These are phyloP conservation scores for Ormosia emarginata DNA, from an alignment of 306 rosid genomes.

Conservation along the genomic window DNA sequence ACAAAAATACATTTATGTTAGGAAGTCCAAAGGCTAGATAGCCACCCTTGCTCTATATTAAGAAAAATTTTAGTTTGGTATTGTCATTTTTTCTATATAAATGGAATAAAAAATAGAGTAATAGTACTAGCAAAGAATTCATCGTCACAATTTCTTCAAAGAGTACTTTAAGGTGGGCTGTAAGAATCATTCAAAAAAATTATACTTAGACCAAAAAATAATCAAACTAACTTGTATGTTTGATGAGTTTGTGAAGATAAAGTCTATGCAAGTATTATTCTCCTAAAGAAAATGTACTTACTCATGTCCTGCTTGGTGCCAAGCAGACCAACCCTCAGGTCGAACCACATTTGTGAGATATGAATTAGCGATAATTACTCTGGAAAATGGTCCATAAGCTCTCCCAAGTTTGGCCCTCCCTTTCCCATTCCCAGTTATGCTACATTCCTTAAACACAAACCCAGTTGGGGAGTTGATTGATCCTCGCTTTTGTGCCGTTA, in stretches of 20 bases:
- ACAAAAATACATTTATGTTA: background rate
- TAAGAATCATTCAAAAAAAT: too few species aligned
- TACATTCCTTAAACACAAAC: constrained; percentile 31
- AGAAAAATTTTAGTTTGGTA: too few species aligned
- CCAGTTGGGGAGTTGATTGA: background rate
- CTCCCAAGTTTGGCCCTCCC: constrained; percentile 31
- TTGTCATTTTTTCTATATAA: too few species aligned
- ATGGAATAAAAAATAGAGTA: too few species aligned
- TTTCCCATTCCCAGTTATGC: background rate
- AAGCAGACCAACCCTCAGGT: constrained; percentile 33
- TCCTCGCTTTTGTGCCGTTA: constrained; percentile 31
- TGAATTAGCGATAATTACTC: constrained; percentile 25
- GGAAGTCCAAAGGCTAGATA: background rate
- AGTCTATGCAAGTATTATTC: background rate
- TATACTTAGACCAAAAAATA: background rate
- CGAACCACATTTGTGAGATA: background rate
- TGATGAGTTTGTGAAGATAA: background rate
- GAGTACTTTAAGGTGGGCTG: too few species aligned
- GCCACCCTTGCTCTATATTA: too few species aligned
- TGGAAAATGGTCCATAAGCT: constrained; percentile 29
- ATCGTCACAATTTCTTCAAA: too few species aligned
- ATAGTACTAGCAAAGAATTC: too few species aligned
- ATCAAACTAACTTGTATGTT: background rate
- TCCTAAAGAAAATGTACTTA: background rate
- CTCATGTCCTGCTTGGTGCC: background rate